Conservation (phyloP, 805 yeast species). For the Saccharomycopsis synnaedendra region DNA sequence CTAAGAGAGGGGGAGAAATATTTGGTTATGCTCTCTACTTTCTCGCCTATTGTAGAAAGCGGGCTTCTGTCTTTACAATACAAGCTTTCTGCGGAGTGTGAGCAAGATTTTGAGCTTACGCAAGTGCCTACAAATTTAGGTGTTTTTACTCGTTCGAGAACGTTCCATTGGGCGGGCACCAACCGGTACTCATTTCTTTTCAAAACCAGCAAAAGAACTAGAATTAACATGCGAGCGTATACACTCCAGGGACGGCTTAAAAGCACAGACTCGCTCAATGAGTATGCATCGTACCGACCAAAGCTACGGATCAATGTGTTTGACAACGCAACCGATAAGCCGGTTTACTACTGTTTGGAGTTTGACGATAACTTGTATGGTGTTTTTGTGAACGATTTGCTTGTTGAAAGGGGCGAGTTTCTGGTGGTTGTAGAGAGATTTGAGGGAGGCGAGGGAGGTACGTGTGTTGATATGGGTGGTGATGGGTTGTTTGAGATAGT, state of each 20-base stretch:
- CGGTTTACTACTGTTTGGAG: slow-evolving; percentile 24
- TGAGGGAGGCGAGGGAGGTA: slow-evolving; percentile 32
- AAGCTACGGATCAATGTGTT: slow-evolving; percentile 35
- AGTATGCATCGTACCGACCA: slow-evolving; percentile 29
- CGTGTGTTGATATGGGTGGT: slow-evolving; percentile 30
- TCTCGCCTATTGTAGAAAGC: slow-evolving; percentile 21
- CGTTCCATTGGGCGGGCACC: slow-evolving; percentile 29
- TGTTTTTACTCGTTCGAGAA: slow-evolving; percentile 21
- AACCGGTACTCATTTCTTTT: slow-evolving; percentile 29
- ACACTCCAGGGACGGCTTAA: not conserved
- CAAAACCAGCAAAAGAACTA: slow-evolving; percentile 17
- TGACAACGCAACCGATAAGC: slow-evolving; percentile 21
- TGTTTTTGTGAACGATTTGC: slow-evolving; percentile 25
- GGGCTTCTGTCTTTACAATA: not conserved
- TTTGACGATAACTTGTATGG: slow-evolving; percentile 37
- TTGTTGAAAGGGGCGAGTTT: slow-evolving; percentile 22
- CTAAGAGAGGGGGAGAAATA: slow-evolving; percentile 28
- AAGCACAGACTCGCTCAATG: not conserved
- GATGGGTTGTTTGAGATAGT: slow-evolving; percentile 3
- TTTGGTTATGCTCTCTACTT: slow-evolving; percentile 36
- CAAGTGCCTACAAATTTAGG: slow-evolving; percentile 22
- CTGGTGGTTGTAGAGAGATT: slow-evolving; percentile 37
- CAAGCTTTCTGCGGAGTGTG: not conserved
- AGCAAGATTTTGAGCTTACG: slow-evolving; percentile 18
- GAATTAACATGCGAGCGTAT: slow-evolving; percentile 18